Conservation (phyloP, 2,329 filamentous ascomycete genomes). For the Chalaropsis ovoidea region DNA sequence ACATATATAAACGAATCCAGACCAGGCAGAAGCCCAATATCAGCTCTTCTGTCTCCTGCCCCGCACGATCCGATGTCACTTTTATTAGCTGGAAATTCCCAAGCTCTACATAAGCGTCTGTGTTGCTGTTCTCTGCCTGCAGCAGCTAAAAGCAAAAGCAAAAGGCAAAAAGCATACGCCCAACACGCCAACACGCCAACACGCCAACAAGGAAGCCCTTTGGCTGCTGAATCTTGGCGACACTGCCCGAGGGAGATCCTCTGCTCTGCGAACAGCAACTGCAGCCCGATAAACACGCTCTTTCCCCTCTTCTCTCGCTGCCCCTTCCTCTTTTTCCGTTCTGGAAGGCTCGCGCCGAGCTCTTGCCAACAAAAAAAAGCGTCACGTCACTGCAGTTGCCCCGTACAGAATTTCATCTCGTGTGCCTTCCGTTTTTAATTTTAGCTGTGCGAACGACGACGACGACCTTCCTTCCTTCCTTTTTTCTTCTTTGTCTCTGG, state of each 20-base stretch:
- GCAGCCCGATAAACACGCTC: background rate
- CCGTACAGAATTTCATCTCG: too few species aligned
- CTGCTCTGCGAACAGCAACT: slow-evolving; percentile 3
- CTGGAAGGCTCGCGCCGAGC: background rate
- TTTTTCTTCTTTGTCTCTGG: background rate
- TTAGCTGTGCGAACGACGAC: background rate
- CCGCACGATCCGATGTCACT: slow-evolving; percentile 11
- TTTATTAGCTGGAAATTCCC: background rate
- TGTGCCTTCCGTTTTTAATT: slow-evolving; percentile 10
- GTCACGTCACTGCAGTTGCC: background rate
- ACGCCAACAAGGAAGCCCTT: too few species aligned
- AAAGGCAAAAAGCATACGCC: background rate
- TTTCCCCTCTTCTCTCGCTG: background rate
- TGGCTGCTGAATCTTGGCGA: background rate
- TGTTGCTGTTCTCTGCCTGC: too few species aligned
- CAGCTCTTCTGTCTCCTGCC: background rate
- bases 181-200: too few species aligned
- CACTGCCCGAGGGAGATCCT: background rate
- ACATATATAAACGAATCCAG: background rate
- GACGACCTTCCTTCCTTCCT: background rate
- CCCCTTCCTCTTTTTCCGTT: background rate
- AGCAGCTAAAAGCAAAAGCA: background rate
- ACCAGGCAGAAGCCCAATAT: background rate
- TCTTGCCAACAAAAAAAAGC: background rate
- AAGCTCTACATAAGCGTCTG: background rate